Conservation (phyloP, 257 asterid genomes). For the Knoxia roxburghii region DNA sequence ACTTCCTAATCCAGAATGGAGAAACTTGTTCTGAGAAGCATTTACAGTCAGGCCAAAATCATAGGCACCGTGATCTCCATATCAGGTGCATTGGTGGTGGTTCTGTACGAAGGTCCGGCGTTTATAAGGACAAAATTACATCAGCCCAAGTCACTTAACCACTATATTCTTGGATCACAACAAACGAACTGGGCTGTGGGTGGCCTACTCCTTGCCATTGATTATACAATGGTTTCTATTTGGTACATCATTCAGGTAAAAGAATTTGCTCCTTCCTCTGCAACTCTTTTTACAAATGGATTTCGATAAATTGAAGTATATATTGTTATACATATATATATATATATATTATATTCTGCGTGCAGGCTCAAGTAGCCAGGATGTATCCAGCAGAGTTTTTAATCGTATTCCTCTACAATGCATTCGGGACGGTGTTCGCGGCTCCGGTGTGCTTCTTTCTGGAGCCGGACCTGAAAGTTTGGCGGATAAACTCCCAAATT, state of each 20-base stretch:
- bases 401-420: constrained; percentile 22
- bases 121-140: constrained; percentile 9
- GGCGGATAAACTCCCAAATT: constrained; percentile 15
- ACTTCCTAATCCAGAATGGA: constrained; percentile 60
- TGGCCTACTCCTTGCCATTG: constrained; percentile 26
- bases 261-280: no score
- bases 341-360: no score
- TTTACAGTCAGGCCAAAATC: constrained; percentile 32
- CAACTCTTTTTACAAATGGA: background rate
- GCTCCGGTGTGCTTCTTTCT: constrained; percentile 18
- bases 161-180: constrained; percentile 14
- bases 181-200: constrained; percentile 36
- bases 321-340: background rate
- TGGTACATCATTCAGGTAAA: constrained; percentile 48
- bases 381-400: constrained; percentile 53
- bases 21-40: constrained; percentile 26
- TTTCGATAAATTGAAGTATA: no score
- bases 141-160: background rate
- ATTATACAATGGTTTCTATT: constrained; percentile 22
- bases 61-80: constrained; percentile 36
- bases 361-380: constrained; percentile 24
- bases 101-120: constrained; percentile 38
- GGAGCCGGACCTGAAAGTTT: constrained; percentile 22
- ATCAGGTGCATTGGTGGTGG: constrained; percentile 43
- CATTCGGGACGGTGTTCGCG: constrained; percentile 4